Conservation (phyloP, 2,329 filamentous ascomycete genomes). For the Fusarium tjaetaba region DNA sequence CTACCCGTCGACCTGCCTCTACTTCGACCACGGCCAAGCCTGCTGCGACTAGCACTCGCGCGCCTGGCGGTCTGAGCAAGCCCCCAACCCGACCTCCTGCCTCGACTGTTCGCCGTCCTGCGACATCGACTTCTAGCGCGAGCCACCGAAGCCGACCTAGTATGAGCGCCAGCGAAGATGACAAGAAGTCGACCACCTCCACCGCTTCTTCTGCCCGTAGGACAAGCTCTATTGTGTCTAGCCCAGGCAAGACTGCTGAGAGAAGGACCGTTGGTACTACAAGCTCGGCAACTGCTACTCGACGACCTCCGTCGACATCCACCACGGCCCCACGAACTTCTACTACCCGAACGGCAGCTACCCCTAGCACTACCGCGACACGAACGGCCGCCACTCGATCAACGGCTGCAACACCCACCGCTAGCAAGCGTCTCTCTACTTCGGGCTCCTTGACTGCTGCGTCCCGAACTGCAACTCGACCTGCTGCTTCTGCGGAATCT, state of each 20-base stretch:
- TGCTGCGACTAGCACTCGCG: constrained; percentile 48
- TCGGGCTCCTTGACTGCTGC: constrained; percentile 53
- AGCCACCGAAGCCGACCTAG: constrained; percentile 59
- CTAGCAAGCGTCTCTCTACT: constrained; percentile 66
- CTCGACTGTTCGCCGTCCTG: constrained; percentile 47
- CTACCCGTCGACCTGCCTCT: constrained; percentile 31
- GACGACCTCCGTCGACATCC: constrained; percentile 49
- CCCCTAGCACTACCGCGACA: constrained; percentile 17
- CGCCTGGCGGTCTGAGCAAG: constrained; percentile 57
- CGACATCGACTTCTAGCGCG: constrained; percentile 51
- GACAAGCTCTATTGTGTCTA: constrained; percentile 56
- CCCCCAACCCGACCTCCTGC: constrained; percentile 59
- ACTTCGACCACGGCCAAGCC: constrained; percentile 40
- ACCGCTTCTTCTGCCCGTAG: constrained; percentile 53
- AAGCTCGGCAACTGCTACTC: constrained; percentile 46
- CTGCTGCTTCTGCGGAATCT: constrained; percentile 53
- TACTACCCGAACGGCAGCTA: constrained; percentile 42
- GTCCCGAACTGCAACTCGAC: constrained; percentile 52
- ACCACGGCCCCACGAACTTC: constrained; percentile 50
- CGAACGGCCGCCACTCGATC: constrained; percentile 49
- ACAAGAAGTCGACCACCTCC: constrained; percentile 56
- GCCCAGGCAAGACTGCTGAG: constrained; percentile 49
- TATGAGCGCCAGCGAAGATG: constrained; percentile 61
- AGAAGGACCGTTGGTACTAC: constrained; percentile 50
- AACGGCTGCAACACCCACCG: constrained; percentile 53